phyloP scores from a whole-genome alignment of 2,329 filamentous ascomycete genomes.

The Trichoderma citrinoviride region DNA sequence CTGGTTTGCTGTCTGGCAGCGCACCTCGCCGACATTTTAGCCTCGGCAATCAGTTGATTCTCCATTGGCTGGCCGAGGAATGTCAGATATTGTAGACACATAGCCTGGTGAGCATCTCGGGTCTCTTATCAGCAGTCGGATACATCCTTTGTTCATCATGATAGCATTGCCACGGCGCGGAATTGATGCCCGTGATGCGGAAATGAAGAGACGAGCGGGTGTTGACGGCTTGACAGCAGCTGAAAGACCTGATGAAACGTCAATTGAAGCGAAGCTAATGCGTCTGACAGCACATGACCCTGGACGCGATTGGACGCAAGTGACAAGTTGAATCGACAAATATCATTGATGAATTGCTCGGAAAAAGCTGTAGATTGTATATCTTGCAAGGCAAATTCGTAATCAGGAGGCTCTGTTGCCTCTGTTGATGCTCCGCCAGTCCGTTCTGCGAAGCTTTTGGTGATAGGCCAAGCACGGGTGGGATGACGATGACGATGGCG shows the following conservation, averaged over 20 bases:
- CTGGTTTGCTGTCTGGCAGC: neutral
- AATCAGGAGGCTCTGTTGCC: neutral
- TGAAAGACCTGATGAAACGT: neutral
- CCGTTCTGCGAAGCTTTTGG: neutral
- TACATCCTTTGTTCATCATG: neutral
- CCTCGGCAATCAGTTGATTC: too few species aligned
- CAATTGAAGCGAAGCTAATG: neutral
- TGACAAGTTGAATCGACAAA: neutral
- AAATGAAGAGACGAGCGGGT: neutral
- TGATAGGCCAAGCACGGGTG: neutral
- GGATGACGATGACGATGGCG: neutral
- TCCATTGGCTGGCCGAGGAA: neutral
- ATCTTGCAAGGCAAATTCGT: neutral
- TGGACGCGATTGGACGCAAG: neutral
- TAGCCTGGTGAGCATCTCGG: neutral
- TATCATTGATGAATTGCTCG: neutral
- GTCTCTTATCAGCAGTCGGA: neutral
- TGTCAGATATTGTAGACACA: neutral
- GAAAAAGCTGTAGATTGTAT: neutral
- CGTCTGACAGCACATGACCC: conserved; percentile 6
- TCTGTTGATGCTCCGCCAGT: neutral
- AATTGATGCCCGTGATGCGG: neutral
- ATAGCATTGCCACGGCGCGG: neutral
- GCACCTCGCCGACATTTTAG: conserved; percentile 16
- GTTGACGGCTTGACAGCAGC: neutral